A percentile compares a stretch with the other conserved stretches of the same genome.
Evolutionary conservation across 2,329 filamentous ascomycete species (phyloP).

Genomic region (Pyricularia sp.): DNA sequence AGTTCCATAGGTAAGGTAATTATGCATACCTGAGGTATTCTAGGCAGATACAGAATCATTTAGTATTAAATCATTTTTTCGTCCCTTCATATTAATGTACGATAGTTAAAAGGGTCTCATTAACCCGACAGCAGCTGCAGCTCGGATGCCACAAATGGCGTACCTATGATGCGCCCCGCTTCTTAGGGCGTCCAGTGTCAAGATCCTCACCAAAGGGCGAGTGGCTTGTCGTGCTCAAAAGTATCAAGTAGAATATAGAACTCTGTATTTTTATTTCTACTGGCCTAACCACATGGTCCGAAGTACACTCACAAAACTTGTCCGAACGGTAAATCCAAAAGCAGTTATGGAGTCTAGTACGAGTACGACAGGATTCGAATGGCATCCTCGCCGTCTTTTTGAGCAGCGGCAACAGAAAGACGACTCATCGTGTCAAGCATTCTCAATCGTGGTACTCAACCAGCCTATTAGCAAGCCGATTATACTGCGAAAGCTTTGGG

Average conservation of each 20-base stretch:
- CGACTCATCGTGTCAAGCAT: conserved; percentile 9
- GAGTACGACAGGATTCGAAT: conserved; percentile 8
- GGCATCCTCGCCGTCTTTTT: conserved; percentile 12
- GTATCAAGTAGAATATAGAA: not conserved
- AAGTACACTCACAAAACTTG: not conserved
- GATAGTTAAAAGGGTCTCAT: not conserved
- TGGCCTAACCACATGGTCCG: not conserved
- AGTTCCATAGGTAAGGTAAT: not conserved
- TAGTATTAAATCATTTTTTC: not conserved
- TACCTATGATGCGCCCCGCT: not conserved
- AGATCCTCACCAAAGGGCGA: not conserved
- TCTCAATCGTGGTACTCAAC: conserved; percentile 41
- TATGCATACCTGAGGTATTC: too few relatives aligned
- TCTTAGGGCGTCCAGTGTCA: not conserved
- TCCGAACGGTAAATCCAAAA: not conserved
- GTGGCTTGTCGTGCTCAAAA: not conserved
- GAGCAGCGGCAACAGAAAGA: not conserved
- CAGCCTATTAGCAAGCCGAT: conserved; percentile 36
- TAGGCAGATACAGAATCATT: not conserved
- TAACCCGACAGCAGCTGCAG: not conserved
- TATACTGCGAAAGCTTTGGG: conserved; percentile 39
- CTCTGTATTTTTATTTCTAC: not conserved
- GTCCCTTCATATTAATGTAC: not conserved
- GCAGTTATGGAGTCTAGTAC: not conserved
- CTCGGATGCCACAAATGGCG: too few relatives aligned